Percentiles rank a stretch among this genome's conserved stretches.
Evolutionary conservation across 768 basidiomycete species (phyloP).

Genomic region (Astraeus odoratus): DNA sequence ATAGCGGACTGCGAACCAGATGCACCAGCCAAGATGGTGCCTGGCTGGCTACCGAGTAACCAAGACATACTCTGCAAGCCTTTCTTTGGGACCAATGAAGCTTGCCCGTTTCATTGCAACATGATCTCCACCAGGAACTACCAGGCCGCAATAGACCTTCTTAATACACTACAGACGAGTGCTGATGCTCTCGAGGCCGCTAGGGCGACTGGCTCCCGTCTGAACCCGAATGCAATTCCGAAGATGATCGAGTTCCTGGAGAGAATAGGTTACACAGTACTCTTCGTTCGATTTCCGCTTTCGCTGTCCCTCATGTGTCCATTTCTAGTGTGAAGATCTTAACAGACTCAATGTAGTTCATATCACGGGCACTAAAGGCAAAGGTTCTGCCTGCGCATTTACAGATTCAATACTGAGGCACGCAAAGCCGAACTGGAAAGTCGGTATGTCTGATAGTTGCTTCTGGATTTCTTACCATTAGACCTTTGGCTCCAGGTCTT

Average conservation of each 20-base stretch:
- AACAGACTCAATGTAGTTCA: constrained; percentile 90
- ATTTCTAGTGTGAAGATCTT: constrained; percentile 64
- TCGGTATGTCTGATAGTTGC: constrained; percentile 46
- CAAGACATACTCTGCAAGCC: background rate
- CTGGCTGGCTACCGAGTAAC: background rate
- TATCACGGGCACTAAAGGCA: constrained; percentile 97
- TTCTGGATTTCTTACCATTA: background rate
- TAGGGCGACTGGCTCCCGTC: constrained; percentile 47
- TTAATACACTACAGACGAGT: constrained; percentile 87
- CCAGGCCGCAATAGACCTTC: constrained; percentile 60
- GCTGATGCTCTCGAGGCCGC: constrained; percentile 62
- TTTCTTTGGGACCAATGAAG: background rate
- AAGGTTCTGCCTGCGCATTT: constrained; percentile 96
- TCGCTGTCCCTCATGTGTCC: constrained; percentile 9
- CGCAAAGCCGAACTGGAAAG: constrained; percentile 64
- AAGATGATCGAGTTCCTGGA: constrained; percentile 89
- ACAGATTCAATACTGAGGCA: constrained; percentile 79
- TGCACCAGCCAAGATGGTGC: too few relatives aligned
- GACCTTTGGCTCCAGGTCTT: constrained; percentile 48
- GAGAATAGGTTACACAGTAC: constrained; percentile 80
- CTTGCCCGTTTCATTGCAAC: constrained; percentile 13
- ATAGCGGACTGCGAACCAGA: too few relatives aligned
- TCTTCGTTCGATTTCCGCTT: constrained; percentile 16
- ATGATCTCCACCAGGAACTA: constrained; percentile 56
- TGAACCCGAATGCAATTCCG: constrained; percentile 57